A percentile compares a stretch with the other conserved stretches of the same genome.
These are phyloP conservation scores for Quercus dentata DNA, from an alignment of 306 rosid genomes.

Conservation along the genomic window DNA sequence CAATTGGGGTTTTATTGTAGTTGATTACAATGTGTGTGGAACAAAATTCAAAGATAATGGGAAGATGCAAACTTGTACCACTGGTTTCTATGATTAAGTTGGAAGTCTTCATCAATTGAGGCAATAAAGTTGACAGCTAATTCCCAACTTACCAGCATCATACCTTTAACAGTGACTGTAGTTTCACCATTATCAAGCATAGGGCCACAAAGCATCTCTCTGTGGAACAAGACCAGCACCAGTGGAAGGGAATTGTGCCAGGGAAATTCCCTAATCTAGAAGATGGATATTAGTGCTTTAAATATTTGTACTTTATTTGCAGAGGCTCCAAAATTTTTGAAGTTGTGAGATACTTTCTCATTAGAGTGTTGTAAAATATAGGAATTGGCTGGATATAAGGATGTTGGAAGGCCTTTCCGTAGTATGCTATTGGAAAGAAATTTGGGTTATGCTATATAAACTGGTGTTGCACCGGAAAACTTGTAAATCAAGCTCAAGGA, in stretches of 20 bases:
- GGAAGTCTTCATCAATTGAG: not conserved
- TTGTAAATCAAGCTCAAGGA: not conserved
- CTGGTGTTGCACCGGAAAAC: not conserved
- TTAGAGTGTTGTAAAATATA: not conserved
- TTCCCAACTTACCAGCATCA: not conserved
- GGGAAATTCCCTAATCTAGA: not conserved
- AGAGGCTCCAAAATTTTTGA: not conserved
- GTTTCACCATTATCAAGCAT: no score
- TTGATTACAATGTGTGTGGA: not conserved
- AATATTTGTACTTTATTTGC: not conserved
- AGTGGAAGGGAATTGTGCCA: not conserved
- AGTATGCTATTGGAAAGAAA: not conserved
- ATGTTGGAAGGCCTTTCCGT: not conserved
- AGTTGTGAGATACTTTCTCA: not conserved
- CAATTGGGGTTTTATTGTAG: not conserved
- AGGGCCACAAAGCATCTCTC: not conserved
- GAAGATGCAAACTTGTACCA: not conserved
- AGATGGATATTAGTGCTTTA: not conserved
- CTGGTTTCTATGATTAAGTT: not conserved
- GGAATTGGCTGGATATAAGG: not conserved
- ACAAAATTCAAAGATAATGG: not conserved
- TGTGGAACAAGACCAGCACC: not conserved
- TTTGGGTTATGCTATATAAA: not conserved
- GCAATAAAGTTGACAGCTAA: not conserved
- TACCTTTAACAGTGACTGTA: no score